These are phyloP conservation scores for Mycena capillaripes DNA, from an alignment of 768 basidiomycete genomes.

Conservation along the genomic window DNA sequence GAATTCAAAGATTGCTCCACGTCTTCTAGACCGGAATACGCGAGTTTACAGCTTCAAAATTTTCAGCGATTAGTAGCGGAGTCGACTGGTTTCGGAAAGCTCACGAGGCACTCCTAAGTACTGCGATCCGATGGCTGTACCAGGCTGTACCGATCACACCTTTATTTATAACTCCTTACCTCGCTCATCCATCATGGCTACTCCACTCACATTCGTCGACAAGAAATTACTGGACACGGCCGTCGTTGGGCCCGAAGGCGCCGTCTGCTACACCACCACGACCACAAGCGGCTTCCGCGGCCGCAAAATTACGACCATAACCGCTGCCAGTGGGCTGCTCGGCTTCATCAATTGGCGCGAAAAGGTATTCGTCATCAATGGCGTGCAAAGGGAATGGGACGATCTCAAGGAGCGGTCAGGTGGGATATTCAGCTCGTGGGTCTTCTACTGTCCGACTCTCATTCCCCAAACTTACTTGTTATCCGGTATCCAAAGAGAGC, in stretches of 20 bases:
- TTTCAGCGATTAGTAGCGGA: no score
- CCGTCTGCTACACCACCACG: conserved; percentile 11
- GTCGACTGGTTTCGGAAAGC: no score
- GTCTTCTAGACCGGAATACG: no score
- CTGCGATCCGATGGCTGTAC: no score
- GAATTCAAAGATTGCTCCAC: no score
- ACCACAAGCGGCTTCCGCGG: conserved; percentile 6
- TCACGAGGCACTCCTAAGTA: no score
- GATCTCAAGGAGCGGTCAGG: neutral
- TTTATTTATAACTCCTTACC: neutral
- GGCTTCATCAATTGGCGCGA: conserved; percentile 29
- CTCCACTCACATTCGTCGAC: conserved; percentile 23
- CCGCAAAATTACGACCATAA: conserved; percentile 23
- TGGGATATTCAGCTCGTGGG: conserved; percentile 12
- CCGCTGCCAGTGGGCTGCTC: conserved; percentile 6
- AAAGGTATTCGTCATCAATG: conserved; percentile 17
- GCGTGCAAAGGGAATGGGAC: conserved; percentile 7
- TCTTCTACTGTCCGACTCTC: neutral
- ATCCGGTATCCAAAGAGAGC: neutral
- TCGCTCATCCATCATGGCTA: neutral
- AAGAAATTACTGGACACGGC: neutral
- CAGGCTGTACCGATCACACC: neutral
- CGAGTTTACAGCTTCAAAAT: no score
- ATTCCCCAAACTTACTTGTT: neutral
- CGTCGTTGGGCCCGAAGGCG: conserved; percentile 13